Base-by-base conservation (phyloP, 805 yeast species). In the Metschnikowia picachoensis region DNA sequence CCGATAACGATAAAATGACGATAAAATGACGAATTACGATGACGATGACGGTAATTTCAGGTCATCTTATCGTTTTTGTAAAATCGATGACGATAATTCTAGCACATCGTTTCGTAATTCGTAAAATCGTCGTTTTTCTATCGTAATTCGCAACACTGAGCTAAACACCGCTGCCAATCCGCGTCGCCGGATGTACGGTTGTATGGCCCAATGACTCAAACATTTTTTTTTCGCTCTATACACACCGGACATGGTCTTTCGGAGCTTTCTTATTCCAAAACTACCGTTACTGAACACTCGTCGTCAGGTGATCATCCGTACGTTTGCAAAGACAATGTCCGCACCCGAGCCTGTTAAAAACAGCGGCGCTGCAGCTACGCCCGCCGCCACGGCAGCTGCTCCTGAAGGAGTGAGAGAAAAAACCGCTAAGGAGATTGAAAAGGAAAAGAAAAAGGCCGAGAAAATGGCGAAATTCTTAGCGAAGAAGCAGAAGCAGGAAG, bases 381-480 rank as follows among this genome's bases (percentile, higher is more conserved):
- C 40, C 17, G 43, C 41, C 35, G 49, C 43, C 13, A 48, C 50
- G 32, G 41, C 44, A 15, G 40, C 46, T n/a, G 43, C 40, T 16
- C 49, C 37, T 4, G 49, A 40, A 17, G 51, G 46, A 31, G 44
- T 40, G 36, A 44, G 49, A 20, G 46, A 41, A 30, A 86, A 85
- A 37, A 82, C 89, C 35, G 85, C 84, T 51, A 87, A 87, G 64
- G 88, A 87, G 69, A 74, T 87, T 44, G 95, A 88, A 66, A 88
- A 87, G 61, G 96, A 88, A 73, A 77, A 84, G 62, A 83, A 88
- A 74, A 81, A 87, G 76, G 91, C 96, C 53, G 94, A 88, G 74
- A 84, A 88, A 66, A 70, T 87, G 59, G 85, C 94, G 66, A 83
- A 89, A 68, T 88, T 91, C 69, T 78, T 83, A 59, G 96, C 98